Base-by-base conservation (phyloP, 106 monocot species). In the Ottelia alismoides region DNA sequence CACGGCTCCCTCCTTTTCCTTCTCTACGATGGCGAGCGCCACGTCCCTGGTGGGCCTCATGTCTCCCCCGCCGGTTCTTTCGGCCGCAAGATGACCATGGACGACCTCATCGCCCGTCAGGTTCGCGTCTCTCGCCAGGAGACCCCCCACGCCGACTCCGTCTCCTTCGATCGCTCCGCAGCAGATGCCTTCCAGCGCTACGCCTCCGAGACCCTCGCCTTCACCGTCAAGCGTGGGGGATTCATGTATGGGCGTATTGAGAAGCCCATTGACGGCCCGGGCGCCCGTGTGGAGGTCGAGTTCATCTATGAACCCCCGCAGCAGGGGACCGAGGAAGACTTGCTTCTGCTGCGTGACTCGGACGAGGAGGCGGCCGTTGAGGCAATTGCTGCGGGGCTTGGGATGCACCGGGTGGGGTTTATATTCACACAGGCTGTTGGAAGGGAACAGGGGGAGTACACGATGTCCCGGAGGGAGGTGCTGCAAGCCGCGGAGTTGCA, bases 231-330 rank as follows among this genome's bases (percentile, higher is more conserved):
- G 76, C 78, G 96, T 28, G 84, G 84, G 0, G 96, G 84, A 7
- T 85, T 96, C 69, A 76, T 96, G 70, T 96, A 85, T 47, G 96
- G 96, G 3, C 49, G 61, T 31, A 68, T 96, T 9, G 62, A 23
- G 11, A 63, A 67, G 2, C 79, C 46, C 14, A 57, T 26, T 35
- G 35, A 35, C 5, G 5, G 5, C 12, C 23, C 40, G 67, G 22
- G 43, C n/a, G n/a, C n/a, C n/a, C n/a, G 55, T 16, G 76, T 85
- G 25, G 66, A 51, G 35, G 76, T 96, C 17, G 78, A 96, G 40
- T 89, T 96, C 66, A 85, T 96, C 58, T 96, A 96, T 32, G 96
- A 96, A 76, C 96, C 89, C 2, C 96, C 96, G 20, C 96, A 96
- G 81, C 66, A 66, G 56, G 89, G 89, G 2, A 62, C 85, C n/a